Percentiles rank a stretch among this genome's conserved stretches.
Evolutionary conservation across 805 yeast species (phyloP).

Genomic region (Myxozyma lipomycoides): DNA sequence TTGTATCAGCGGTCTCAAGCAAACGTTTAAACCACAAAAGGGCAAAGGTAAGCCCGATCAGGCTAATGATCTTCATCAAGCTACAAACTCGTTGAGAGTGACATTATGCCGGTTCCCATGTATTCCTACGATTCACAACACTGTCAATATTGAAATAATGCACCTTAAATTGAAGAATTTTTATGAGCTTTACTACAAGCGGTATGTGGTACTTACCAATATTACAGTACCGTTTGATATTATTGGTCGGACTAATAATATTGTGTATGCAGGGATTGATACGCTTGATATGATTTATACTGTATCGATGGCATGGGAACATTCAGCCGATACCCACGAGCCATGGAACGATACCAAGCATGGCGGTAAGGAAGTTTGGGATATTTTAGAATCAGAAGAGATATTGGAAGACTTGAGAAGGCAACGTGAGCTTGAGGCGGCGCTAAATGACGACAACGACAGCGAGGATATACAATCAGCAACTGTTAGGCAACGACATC

Average conservation of each 20-base stretch:
- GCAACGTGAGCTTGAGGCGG: not conserved
- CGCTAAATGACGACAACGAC: not conserved
- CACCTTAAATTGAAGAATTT: constrained; percentile 14
- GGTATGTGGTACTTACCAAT: constrained; percentile 16
- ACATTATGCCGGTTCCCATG: constrained; percentile 26
- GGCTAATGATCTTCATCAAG: constrained; percentile 12
- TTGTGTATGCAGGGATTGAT: constrained; percentile 18
- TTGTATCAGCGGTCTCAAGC: constrained; percentile 6
- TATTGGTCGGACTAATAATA: constrained; percentile 6
- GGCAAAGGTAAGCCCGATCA: not conserved
- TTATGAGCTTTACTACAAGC: constrained; percentile 5
- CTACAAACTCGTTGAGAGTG: constrained; percentile 25
- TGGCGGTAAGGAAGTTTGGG: constrained; percentile 20
- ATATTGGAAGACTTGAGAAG: not conserved
- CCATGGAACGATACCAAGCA: constrained; percentile 9
- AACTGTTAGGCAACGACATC: too few species aligned
- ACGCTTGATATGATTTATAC: constrained; percentile 7
- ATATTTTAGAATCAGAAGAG: constrained; percentile 5
- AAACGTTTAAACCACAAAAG: not conserved
- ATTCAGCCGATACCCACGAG: not conserved
- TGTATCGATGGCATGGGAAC: constrained; percentile 20
- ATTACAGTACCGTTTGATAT: constrained; percentile 21
- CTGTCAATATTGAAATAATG: constrained; percentile 19
- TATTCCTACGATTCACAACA: constrained; percentile 22
- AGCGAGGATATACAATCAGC: not conserved